Conservation (phyloP, 305 asterid species). For the Rubia tinctorum region DNA sequence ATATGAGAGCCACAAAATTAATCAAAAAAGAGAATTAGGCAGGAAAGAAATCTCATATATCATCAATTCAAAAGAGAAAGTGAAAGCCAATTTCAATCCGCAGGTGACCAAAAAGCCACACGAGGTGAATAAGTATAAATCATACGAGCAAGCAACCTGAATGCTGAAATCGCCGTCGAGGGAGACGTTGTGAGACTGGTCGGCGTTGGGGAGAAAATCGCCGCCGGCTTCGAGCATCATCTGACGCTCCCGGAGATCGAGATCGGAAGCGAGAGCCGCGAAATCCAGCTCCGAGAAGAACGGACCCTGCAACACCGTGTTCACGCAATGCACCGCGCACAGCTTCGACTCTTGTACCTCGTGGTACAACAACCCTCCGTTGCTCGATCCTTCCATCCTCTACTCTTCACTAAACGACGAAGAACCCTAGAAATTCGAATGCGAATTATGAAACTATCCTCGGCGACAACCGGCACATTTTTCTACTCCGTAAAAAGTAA, state of each 20-base stretch:
- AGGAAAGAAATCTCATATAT: neutral
- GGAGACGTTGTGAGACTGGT: slow-evolving; percentile 82
- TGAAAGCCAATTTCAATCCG: neutral
- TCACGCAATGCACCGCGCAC: slow-evolving; percentile 94
- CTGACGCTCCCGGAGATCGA: slow-evolving; percentile 83
- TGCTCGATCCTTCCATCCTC: slow-evolving; percentile 52
- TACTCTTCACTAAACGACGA: neutral
- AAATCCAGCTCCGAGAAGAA: slow-evolving; percentile 97
- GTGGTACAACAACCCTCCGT: slow-evolving; percentile 96
- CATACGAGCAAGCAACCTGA: slow-evolving; percentile 48
- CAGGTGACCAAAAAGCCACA: neutral
- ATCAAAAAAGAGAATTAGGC: neutral
- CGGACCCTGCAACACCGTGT: slow-evolving; percentile 94
- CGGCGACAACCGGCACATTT: neutral
- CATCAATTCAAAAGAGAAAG: neutral
- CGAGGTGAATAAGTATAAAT: neutral
- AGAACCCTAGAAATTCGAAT: slow-evolving; percentile 2
- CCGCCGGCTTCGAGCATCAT: slow-evolving; percentile 79
- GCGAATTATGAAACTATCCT: neutral
- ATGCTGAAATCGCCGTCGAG: slow-evolving; percentile 96
- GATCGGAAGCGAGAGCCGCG: slow-evolving; percentile 99
- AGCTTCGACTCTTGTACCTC: slow-evolving; percentile 98
- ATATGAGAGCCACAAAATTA: neutral
- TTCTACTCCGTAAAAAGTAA: too few relatives aligned
- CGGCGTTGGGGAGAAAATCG: slow-evolving; percentile 65